These are phyloP conservation scores for Syzygium grande DNA, from an alignment of 345 rosid species.

Conservation along the genomic window DNA sequence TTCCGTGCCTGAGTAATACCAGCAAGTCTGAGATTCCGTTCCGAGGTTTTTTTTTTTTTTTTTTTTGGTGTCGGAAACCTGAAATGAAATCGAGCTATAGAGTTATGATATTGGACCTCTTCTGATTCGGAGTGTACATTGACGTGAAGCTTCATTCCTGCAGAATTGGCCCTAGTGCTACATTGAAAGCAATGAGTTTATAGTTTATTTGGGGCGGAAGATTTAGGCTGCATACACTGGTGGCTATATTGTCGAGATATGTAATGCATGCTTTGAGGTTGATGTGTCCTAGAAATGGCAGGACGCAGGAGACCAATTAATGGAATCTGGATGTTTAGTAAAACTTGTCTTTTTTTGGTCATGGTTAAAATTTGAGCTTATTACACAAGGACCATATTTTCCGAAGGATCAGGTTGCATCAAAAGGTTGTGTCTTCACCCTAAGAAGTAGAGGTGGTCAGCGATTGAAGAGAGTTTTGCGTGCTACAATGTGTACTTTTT, in stretches of 20 bases:
- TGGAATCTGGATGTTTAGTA: neutral
- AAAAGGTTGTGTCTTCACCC: neutral
- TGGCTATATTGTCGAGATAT: neutral
- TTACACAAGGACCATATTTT: neutral
- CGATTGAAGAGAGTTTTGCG: neutral
- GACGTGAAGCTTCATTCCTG: neutral
- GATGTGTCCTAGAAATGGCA: neutral
- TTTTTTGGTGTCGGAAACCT: neutral
- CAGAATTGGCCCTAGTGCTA: neutral
- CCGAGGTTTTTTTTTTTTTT: neutral
- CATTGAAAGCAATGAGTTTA: neutral
- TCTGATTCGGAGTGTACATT: neutral
- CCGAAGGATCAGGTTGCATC: neutral
- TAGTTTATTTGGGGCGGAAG: neutral
- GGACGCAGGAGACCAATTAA: neutral
- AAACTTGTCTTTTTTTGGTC: neutral
- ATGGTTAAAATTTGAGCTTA: neutral
- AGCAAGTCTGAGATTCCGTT: neutral
- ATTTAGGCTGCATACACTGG: neutral
- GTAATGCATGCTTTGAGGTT: neutral
- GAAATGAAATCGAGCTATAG: neutral
- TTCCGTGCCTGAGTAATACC: neutral
- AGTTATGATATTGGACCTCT: neutral
- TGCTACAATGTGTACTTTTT: neutral
- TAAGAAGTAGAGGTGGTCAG: neutral